Percentiles rank a stretch among this genome's conserved stretches.
phyloP scores from a whole-genome alignment of 2,329 filamentous ascomycete genomes.

The Fusarium luffae region DNA sequence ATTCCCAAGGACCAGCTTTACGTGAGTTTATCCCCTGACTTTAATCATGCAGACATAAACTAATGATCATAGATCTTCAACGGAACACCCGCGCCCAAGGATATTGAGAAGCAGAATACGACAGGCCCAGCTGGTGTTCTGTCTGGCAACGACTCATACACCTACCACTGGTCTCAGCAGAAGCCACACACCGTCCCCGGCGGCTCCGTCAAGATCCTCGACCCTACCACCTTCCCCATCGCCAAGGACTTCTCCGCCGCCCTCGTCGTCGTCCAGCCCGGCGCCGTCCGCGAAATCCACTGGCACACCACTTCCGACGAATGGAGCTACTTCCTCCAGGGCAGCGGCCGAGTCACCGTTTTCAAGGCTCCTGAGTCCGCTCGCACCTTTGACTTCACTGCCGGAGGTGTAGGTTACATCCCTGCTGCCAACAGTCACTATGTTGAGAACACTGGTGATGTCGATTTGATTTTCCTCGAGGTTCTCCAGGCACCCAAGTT shows the following conservation, averaged over 20 bases:
- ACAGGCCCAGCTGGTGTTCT: not conserved
- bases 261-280: constrained; percentile 6
- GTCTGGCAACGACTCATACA: constrained; percentile 9
- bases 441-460: constrained; percentile 13
- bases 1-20: constrained; percentile 19
- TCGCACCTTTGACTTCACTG: constrained; percentile 12
- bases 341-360: constrained; percentile 4
- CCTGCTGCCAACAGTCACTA: constrained; percentile 19
- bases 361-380: constrained; percentile 12
- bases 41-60: no score
- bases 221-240: constrained; percentile 11
- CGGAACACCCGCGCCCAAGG: constrained; percentile 10
- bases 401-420: constrained; percentile 11
- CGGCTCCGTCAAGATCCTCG: constrained; percentile 13
- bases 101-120: constrained; percentile 11
- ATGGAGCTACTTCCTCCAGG: constrained; percentile 22
- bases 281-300: constrained; percentile 13
- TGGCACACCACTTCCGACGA: constrained; percentile 22
- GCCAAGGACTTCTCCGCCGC: constrained; percentile 12
- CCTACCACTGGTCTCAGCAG: constrained; percentile 23
- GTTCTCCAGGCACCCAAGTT: constrained; percentile 19
- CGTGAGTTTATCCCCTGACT: not conserved
- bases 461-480: constrained; percentile 18
- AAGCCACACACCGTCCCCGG: constrained; percentile 16
- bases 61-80: not conserved